Evolutionary conservation across 805 yeast genomes (phyloP), one percentile per base, ranked within the genome.

Genomic region (Ogataea ganodermae): DNA sequence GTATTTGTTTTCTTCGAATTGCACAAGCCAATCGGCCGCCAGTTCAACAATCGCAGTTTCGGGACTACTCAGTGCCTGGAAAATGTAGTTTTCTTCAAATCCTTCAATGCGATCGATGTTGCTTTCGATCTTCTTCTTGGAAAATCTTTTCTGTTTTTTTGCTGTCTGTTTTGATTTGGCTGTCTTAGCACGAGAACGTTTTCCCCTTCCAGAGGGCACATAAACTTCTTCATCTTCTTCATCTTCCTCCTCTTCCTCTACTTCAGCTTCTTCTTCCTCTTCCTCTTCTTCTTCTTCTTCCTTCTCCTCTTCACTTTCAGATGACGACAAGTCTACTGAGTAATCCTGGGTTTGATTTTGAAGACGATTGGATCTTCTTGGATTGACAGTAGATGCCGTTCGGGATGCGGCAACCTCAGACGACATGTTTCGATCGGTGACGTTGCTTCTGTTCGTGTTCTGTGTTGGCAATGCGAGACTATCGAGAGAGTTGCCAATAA

Each of bases 11-110:
- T 61, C 67, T 36, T 64, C 68, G 54, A 79, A 84, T 17, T 68
- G 69, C 12, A 80, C 82, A 10, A 84, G 56, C 86, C 87, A 84
- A 21, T 71, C 74, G n/a, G 74, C 63, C 1, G 83, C 80, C 2
- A 80, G 48, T 35, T 80, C 84, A 2, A 67, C 68, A 12, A 80
- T 61, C 0, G 87, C 75, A 1, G 74, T 59, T 17, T 75, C 77
- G 1, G 79, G 59, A 36, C 73, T 75, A 38, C 74, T 66, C 37
- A 84, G 62, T 0, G 83, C 80, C 47, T 76, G 75, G 48, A 80
- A 80, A 12, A 80, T 44, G 37, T 69, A 69, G 40, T 77, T 75
- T 26, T 77, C 79, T 36, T 70, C 70, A 54, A 75, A 78, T 18
- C 68, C 74, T 12, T 72, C 73, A 27, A 73, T 55, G 30, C 69